Evolutionary conservation across 1,139 yeast genomes (phyloP).

Genomic region (Lodderomyces margitis): DNA sequence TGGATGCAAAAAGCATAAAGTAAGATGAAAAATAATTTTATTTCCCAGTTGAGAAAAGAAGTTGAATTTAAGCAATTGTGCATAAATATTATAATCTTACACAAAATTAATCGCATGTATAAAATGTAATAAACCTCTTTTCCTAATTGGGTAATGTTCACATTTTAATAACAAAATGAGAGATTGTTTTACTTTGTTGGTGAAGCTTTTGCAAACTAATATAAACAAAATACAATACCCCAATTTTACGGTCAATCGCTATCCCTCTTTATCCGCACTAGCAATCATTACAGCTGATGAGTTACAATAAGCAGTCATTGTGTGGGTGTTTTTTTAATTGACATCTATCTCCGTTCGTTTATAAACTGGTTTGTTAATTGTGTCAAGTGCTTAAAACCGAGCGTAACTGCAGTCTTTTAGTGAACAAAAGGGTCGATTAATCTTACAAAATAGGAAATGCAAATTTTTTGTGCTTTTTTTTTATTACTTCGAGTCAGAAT

Average conservation of each 20-base stretch:
- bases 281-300: too few species aligned
- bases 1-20: neutral
- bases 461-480: neutral
- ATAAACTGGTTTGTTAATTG: neutral
- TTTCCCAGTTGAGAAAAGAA: conserved; percentile 3
- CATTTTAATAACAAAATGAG: neutral
- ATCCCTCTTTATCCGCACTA: too few species aligned
- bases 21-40: too few species aligned
- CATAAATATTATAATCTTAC: neutral
- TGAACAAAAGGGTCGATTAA: conserved; percentile 1
- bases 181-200: too few species aligned
- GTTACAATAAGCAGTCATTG: too few species aligned
- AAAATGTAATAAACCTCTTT: neutral
- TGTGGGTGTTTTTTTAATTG: too few species aligned
- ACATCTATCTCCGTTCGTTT: conserved; percentile 1
- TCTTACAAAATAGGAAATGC: conserved; percentile 6
- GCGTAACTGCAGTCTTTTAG: too few species aligned
- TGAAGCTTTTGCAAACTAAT: too few species aligned
- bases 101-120: neutral
- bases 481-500: neutral
- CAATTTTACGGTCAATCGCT: too few species aligned
- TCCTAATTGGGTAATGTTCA: conserved; percentile 1
- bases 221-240: too few species aligned
- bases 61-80: neutral
- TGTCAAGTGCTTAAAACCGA: neutral